Conservation (phyloP, 202 grass and related monocot genomes). For the Elaeis oleifera region DNA sequence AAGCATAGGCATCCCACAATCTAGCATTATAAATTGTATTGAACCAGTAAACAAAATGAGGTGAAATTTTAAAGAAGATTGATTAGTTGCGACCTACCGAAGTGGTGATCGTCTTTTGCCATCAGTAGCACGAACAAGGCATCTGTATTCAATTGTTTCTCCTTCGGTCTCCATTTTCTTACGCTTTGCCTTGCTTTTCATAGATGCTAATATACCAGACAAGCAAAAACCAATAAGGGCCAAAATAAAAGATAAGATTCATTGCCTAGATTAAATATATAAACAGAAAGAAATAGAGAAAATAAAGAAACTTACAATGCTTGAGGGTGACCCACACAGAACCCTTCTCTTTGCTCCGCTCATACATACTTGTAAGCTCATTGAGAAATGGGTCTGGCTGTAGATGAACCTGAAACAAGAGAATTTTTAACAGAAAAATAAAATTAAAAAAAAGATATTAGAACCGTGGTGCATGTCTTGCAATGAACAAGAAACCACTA, state of each 20-base stretch:
- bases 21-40: no score
- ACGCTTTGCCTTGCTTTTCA: conserved; percentile 54
- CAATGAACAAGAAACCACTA: no score
- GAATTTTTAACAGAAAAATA: no score
- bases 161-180: conserved; percentile 54
- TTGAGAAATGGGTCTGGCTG: conserved; percentile 84
- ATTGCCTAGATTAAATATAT: not conserved
- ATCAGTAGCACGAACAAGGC: conserved; percentile 68
- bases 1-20: no score
- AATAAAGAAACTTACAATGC: conserved; percentile 41
- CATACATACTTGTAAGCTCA: conserved; percentile 94
- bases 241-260: conserved; percentile 11
- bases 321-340: conserved; percentile 98
- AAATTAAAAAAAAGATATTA: not conserved
- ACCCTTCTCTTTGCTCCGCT: conserved; percentile 72
- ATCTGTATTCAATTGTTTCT: conserved; percentile 48
- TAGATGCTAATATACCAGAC: conserved; percentile 44
- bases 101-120: conserved; percentile 83
- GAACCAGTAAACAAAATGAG: no score
- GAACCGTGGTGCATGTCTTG: no score
- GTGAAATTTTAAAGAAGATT: not conserved
- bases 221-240: not conserved
- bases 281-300: not conserved
- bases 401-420: conserved; percentile 52
- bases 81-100: conserved; percentile 35